Evolutionary conservation across 257 asterid genomes (phyloP), one percentile per base, ranked within the genome.

Genomic region (Eucommia ulmoides): DNA sequence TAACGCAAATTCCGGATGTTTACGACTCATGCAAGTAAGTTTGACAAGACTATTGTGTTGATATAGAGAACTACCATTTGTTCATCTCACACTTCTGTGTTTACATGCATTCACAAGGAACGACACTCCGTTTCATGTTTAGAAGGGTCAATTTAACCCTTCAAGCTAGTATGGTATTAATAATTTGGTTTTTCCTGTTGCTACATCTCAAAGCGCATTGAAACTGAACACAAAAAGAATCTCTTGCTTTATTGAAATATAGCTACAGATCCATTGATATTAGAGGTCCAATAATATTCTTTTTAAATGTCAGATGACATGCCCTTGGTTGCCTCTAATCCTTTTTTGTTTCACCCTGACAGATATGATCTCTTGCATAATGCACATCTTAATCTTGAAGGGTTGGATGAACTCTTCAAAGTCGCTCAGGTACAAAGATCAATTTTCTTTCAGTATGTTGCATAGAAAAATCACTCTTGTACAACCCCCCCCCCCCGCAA

Each of bases 11-110:
- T 64, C 99, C 99, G 24, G 99, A 91, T 71, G 86, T 91, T 61
- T 86, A 91, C 29, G 99, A 91, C 74, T 91, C 99, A 33, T 79
- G 88, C 99, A 91, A 91, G 99, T 91, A 83, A 81, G 94, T 51
- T n/a, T n/a, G 51, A 50, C 29, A 29, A 15, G 19, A 11, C 15
- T 51, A 22, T 14, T 45, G 48, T 26, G 25, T 45, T 50, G 19
- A 7, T 24, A 22, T 56, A 22, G 33, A 26, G 23, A 20, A 20
- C 18, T 29, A 50, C 25, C 58, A 19, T 42, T n/a, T 41, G 29
- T 49, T 56, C 10, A 51, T 20, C 38, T n/a, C n/a, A 52, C 12
- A 33, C 24, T 7, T 21, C 23, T 33, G 12, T 29, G 38, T 29
- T 12, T 29, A 12, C 38, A 29, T 29, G 8, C 7, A 29, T 29